phyloP scores from a whole-genome alignment of 129 eudicot genomes.

The Smallanthus sonchifolius region DNA sequence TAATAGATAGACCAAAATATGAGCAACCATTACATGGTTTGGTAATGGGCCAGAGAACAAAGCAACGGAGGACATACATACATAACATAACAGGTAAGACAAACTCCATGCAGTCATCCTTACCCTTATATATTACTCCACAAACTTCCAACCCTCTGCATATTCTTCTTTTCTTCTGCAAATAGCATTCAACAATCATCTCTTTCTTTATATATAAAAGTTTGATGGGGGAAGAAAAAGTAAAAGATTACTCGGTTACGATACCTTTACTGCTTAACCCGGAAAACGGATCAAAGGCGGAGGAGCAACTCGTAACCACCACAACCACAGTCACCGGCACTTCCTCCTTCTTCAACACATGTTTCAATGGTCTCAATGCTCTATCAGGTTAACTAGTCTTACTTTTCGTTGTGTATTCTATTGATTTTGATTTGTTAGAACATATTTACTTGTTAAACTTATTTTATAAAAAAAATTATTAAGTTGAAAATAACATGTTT shows the following conservation, averaged over 20 bases:
- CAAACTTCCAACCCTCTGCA: constrained; percentile 10
- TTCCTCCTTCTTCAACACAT: constrained; percentile 67
- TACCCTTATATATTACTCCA: background rate
- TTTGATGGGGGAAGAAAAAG: constrained; percentile 24
- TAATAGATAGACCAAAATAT: background rate
- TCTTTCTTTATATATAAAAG: background rate
- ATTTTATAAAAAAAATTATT: too few relatives aligned
- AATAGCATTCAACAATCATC: background rate
- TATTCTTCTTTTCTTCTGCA: background rate
- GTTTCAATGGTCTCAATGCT: constrained; percentile 87
- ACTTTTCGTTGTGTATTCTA: background rate
- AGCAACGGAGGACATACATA: background rate
- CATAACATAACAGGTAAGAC: background rate
- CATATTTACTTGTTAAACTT: too few relatives aligned
- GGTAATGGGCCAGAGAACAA: background rate
- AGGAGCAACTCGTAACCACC: background rate
- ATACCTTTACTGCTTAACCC: constrained; percentile 31
- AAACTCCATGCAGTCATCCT: background rate
- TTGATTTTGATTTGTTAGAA: background rate
- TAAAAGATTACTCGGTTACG: constrained; percentile 29
- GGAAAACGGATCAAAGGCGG: constrained; percentile 11
- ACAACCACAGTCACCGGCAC: constrained; percentile 32
- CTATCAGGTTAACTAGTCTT: constrained; percentile 58
- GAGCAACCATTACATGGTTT: background rate
- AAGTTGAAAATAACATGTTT: too few relatives aligned